Conservation (phyloP, 2,329 filamentous ascomycete species). For the Botrytis hyacinthi region DNA sequence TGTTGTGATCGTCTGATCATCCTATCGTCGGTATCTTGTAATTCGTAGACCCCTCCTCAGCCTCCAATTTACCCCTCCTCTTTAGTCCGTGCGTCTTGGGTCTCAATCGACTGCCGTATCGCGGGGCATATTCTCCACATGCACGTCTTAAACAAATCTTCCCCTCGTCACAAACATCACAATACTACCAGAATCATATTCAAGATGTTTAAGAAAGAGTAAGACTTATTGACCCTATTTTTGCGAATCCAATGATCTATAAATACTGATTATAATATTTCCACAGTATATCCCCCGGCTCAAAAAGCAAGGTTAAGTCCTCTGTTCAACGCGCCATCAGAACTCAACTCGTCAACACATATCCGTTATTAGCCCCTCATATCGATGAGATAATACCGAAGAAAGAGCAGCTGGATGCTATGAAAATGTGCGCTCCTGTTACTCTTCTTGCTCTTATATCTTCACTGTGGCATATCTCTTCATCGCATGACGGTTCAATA, state of each 20-base stretch:
- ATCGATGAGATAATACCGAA: conserved; percentile 96
- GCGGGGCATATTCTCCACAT: conserved; percentile 28
- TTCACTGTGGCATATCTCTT: not conserved
- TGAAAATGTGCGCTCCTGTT: conserved; percentile 67
- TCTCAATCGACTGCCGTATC: conserved; percentile 23
- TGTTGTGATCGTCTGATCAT: not conserved
- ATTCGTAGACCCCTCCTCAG: not conserved
- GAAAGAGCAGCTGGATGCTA: conserved; percentile 82
- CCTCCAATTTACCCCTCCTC: conserved; percentile 19
- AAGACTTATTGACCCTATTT: conserved; percentile 38
- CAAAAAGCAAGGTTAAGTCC: conserved; percentile 96
- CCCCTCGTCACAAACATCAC: conserved; percentile 17
- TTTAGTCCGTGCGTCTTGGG: conserved; percentile 18
- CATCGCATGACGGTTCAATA: not conserved
- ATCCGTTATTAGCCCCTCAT: conserved; percentile 79
- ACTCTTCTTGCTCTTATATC: not conserved
- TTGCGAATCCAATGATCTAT: not conserved
- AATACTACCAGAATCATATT: conserved; percentile 17
- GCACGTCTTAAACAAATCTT: conserved; percentile 15
- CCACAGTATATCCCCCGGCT: conserved; percentile 67
- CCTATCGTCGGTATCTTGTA: not conserved
- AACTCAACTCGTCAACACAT: conserved; percentile 75
- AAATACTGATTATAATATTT: conserved; percentile 28
- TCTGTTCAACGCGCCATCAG: conserved; percentile 87
- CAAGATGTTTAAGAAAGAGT: conserved; percentile 95